Base-by-base conservation (phyloP, 2,329 filamentous ascomycete species). In the Shiraia bambusicola region DNA sequence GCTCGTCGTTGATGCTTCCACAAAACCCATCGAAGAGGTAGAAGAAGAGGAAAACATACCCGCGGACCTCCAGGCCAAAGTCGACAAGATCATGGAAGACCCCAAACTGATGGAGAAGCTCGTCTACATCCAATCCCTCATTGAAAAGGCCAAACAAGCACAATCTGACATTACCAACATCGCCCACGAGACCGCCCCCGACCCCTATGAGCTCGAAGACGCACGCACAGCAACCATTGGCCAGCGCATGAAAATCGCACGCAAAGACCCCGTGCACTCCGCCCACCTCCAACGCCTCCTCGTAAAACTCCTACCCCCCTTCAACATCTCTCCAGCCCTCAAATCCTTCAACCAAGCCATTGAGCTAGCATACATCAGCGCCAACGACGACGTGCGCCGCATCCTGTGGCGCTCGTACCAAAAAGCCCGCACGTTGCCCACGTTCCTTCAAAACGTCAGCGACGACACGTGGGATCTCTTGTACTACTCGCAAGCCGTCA, bases 401-500 rank as follows among this genome's bases (percentile, higher is more conserved):
- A 59, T 66, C 4, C 45, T 69, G 5, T 69, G 66, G 66, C 59
- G 65, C 31, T 40, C 58, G 1, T 69, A 69, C 37, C 50, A 50
- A 28, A 62, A 60, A 31, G 66, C 63, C 3, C 59, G 65, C 3
- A 36, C 46, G 2, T 45, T 67, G 10, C 66, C 66, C 2, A 66
- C 58, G 1, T 58, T 69, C 10, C 35, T 69, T 7, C 47, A 57
- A n/a, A 62, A 47, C 12, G 36, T 69, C 6, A 56, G 57, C 11
- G 58, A 65, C 14, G 62, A 68, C 25, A 62, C 63, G 3, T 69
- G 67, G 67, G 67, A 69, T 31, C 58, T 69, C 6, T 25, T 69
- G 30, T 69, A 65, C 37, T 69, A 69, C 29, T 65, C 57, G 2
- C 67, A 69, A 35, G 66, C 66, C 2, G 65, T 68, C 5, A 65